A percentile compares a stretch with the other conserved stretches of the same genome.
Conservation (phyloP, 2,329 filamentous ascomycete genomes). For the Xylaria sp. region DNA sequence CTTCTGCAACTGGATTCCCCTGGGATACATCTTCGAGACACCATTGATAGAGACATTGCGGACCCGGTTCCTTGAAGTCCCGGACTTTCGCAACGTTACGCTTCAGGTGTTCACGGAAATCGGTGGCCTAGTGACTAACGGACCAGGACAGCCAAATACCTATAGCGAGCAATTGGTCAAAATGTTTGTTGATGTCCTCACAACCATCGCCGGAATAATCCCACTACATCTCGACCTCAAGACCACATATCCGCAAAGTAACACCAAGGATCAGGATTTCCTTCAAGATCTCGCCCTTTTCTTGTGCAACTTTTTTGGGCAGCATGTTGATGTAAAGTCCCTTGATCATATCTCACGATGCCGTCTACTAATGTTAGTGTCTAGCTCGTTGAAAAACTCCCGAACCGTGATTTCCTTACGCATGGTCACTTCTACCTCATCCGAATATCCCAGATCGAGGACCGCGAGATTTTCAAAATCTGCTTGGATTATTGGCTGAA, state of each 20-base stretch:
- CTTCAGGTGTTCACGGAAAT: slow-evolving; percentile 98
- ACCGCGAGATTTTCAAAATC: slow-evolving; percentile 99
- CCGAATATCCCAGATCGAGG: slow-evolving; percentile 97
- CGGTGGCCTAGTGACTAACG: slow-evolving; percentile 87
- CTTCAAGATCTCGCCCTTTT: slow-evolving; percentile 97
- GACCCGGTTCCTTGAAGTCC: slow-evolving; percentile 89
- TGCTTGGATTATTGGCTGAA: slow-evolving; percentile 99
- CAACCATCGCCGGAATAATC: slow-evolving; percentile 92
- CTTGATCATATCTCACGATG: neutral
- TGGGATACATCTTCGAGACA: slow-evolving; percentile 99
- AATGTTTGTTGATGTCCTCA: slow-evolving; percentile 98
- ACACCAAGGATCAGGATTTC: slow-evolving; percentile 94
- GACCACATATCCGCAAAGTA: slow-evolving; percentile 89
- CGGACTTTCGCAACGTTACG: slow-evolving; percentile 96
- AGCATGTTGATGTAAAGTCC: slow-evolving; percentile 79
- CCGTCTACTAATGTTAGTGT: slow-evolving; percentile 37
- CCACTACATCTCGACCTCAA: slow-evolving; percentile 91
- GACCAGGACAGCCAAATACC: slow-evolving; percentile 71
- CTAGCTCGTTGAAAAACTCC: slow-evolving; percentile 92
- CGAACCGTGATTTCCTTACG: slow-evolving; percentile 92
- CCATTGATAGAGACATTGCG: slow-evolving; percentile 93
- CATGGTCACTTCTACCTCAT: slow-evolving; percentile 99
- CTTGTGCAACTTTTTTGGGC: slow-evolving; percentile 95
- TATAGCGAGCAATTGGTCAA: slow-evolving; percentile 97
- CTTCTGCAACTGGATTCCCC: slow-evolving; percentile 98